phyloP scores from a whole-genome alignment of 2,329 filamentous ascomycete species.

The Dactylellina cionopaga region DNA sequence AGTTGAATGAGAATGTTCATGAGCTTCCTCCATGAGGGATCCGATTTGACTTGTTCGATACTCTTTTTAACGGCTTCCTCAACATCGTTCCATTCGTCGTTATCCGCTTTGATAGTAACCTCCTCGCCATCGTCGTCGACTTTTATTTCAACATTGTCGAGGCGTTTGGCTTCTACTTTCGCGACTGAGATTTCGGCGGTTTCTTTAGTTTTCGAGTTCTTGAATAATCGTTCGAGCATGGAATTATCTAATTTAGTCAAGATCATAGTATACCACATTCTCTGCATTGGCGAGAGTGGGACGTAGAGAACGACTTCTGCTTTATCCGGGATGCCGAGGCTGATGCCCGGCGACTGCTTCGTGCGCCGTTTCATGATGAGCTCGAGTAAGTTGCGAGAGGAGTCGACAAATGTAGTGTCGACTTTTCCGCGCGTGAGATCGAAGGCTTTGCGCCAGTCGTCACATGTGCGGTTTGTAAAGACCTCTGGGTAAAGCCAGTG shows the following conservation, averaged over 20 bases:
- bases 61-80: slow-evolving; percentile 63
- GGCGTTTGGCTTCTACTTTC: slow-evolving; percentile 59
- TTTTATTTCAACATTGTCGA: slow-evolving; percentile 60
- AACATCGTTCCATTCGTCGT: slow-evolving; percentile 64
- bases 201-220: slow-evolving; percentile 63
- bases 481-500: slow-evolving; percentile 87
- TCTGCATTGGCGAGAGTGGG: slow-evolving; percentile 69
- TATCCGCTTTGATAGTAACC: slow-evolving; percentile 56
- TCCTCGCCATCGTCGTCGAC: slow-evolving; percentile 59
- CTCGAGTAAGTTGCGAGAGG: slow-evolving; percentile 66
- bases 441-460: slow-evolving; percentile 68
- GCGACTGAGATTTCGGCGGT: slow-evolving; percentile 55
- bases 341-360: slow-evolving; percentile 67
- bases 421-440: slow-evolving; percentile 68
- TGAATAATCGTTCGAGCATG: slow-evolving; percentile 67
- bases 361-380: slow-evolving; percentile 70
- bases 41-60: slow-evolving; percentile 59
- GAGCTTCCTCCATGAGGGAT: slow-evolving; percentile 64
- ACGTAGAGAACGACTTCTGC: slow-evolving; percentile 69
- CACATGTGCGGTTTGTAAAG: slow-evolving; percentile 65
- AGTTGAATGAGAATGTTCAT: slow-evolving; percentile 69
- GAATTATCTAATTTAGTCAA: slow-evolving; percentile 67
- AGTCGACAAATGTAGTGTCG: slow-evolving; percentile 66
- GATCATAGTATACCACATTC: slow-evolving; percentile 69
- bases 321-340: slow-evolving; percentile 68